Evolutionary conservation across 1,139 yeast genomes (phyloP), one percentile per base, ranked within the genome.

Genomic region (Yueomyces sp.): DNA sequence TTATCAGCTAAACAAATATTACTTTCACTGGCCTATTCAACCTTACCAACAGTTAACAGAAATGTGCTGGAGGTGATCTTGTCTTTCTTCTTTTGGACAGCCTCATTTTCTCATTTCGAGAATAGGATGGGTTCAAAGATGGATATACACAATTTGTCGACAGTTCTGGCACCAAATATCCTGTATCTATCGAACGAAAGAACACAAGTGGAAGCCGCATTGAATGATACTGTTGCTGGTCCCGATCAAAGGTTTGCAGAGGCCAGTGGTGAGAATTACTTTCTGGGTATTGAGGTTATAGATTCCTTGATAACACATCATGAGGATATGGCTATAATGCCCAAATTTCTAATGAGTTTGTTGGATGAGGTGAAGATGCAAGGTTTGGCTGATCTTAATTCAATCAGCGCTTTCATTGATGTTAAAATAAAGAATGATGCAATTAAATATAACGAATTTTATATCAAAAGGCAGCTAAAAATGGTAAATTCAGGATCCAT

Each of bases 61-160:
- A 95, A 87, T 59, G 72, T 86, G 42, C 70, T 89, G 43, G 98
- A 93, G 59, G 96, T 89, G 4, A 66, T 93, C 42, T 69, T 89
- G 35, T 80, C 81, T 49, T 93, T 93, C 61, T 75, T 93, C 60
- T 81, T 81, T 61, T 91, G 98, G 97, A 94, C 89, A 1, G 89
- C 97, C 0, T 85, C 97, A 4, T 93, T 93, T 65, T 84, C 97
- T 1, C 91, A 85, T 52, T 76, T 83, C 48, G 93, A 82, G 54
- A 86, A 82, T 54, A 85, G 81, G 51, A 75, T 76, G 28, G 98
- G 98, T 0, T 87, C 96, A 5, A 91, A 89, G 65, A 93, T 93
- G 99, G 97, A 91, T 59, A 76, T 83, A 34, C 95, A 89, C 59
- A 93, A 93, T 60, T 70, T 93, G 48, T 95, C 98, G 1, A 91